Percentiles rank a stretch among this genome's conserved stretches.
These are phyloP conservation scores for Salix brachista DNA, from an alignment of 345 rosid species.

Conservation along the genomic window DNA sequence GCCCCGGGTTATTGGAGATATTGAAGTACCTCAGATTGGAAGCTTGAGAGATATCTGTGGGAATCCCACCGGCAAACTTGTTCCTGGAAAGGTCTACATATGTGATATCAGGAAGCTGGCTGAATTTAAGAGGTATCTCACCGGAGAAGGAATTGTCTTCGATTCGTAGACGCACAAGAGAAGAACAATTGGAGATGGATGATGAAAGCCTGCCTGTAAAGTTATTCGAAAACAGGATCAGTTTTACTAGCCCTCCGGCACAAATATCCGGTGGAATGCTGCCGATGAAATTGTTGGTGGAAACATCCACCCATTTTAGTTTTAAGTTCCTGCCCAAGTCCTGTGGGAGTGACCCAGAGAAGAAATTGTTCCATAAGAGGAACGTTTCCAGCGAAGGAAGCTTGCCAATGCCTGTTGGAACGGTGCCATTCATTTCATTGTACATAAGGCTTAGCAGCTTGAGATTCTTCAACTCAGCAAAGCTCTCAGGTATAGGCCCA, in stretches of 20 bases:
- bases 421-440: conserved; percentile 78
- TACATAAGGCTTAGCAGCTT: conserved; percentile 73
- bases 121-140: conserved; percentile 61
- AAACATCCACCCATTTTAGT: conserved; percentile 85
- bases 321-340: conserved; percentile 70
- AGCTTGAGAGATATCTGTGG: conserved; percentile 52
- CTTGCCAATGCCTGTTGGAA: conserved; percentile 62
- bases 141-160: conserved; percentile 87
- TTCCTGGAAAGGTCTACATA: conserved; percentile 78
- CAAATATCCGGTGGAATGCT: conserved; percentile 75
- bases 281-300: conserved; percentile 72
- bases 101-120: conserved; percentile 54
- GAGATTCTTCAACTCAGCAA: conserved; percentile 65
- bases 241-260: conserved; percentile 64
- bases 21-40: conserved; percentile 71
- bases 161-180: conserved; percentile 73
- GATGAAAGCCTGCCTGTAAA: conserved; percentile 62
- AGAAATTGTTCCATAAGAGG: conserved; percentile 81
- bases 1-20: conserved; percentile 57
- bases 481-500: conserved; percentile 76
- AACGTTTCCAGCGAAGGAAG: conserved; percentile 80
- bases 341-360: conserved; percentile 72
- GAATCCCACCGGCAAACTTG: conserved; percentile 69
- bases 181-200: conserved; percentile 68
- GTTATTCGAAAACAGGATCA: conserved; percentile 75